These are phyloP conservation scores for Linnemannia zychae DNA, from an alignment of 192 early-diverging fungal genomes.

Conservation along the genomic window DNA sequence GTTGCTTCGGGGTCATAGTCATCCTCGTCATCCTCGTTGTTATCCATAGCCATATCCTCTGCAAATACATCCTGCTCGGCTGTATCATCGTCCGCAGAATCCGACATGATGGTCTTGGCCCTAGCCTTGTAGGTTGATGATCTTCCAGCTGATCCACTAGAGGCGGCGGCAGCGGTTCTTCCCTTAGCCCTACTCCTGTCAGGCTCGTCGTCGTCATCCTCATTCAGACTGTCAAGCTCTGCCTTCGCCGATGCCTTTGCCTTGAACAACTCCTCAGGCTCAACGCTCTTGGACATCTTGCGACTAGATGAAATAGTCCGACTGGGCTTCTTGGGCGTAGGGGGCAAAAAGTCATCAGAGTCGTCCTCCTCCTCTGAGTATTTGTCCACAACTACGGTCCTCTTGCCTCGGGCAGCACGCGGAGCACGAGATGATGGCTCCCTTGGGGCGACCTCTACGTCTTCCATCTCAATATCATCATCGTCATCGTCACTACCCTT, in stretches of 20 bases:
- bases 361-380: slow-evolving; percentile 35
- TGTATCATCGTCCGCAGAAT: slow-evolving; percentile 15
- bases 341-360: slow-evolving; percentile 40
- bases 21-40: slow-evolving; percentile 30
- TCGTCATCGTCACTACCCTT: slow-evolving; percentile 24
- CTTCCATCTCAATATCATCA: slow-evolving; percentile 32
- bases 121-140: slow-evolving; percentile 31
- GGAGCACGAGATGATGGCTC: slow-evolving; percentile 34
- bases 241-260: not conserved
- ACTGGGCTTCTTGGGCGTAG: slow-evolving; percentile 8
- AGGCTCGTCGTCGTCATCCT: slow-evolving; percentile 16
- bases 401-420: slow-evolving; percentile 41
- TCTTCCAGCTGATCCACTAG: slow-evolving; percentile 19
- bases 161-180: not conserved
- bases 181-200: slow-evolving; percentile 15
- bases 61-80: not conserved
- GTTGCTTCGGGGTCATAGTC: slow-evolving; percentile 19
- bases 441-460: slow-evolving; percentile 32
- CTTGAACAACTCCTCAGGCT: slow-evolving; percentile 11
- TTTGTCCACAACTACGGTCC: slow-evolving; percentile 41
- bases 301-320: not conserved
- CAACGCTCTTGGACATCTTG: slow-evolving; percentile 37
- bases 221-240: not conserved
- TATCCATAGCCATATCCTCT: not conserved
- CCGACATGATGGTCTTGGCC: slow-evolving; percentile 15